A percentile compares a stretch with the other conserved stretches of the same genome.
These are phyloP conservation scores for Serendipita sp. DNA, from an alignment of 768 basidiomycete genomes.

Conservation along the genomic window DNA sequence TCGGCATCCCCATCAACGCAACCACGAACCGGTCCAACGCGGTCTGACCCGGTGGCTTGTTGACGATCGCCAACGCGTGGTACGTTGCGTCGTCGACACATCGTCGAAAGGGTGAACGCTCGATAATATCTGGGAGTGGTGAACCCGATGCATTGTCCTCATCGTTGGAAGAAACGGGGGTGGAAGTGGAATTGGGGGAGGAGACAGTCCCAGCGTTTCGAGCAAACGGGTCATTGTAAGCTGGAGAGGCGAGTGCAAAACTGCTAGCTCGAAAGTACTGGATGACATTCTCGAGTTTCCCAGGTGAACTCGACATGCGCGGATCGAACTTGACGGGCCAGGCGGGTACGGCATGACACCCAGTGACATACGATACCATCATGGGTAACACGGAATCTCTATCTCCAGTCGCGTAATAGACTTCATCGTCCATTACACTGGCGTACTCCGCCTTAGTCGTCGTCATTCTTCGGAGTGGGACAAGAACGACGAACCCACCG, in stretches of 20 bases:
- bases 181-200: background rate
- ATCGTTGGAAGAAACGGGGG: background rate
- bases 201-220: background rate
- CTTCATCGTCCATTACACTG: background rate
- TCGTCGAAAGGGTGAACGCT: background rate
- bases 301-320: background rate
- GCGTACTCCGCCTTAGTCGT: background rate
- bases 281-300: slow-evolving; percentile 3
- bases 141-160: background rate
- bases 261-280: slow-evolving; percentile 12
- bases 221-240: slow-evolving; percentile 9
- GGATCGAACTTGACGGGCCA: background rate
- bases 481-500: background rate
- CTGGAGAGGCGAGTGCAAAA: slow-evolving; percentile 9
- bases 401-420: background rate
- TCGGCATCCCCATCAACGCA: background rate
- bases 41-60: background rate
- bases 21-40: background rate
- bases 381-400: background rate
- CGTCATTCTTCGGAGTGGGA: background rate
- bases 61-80: background rate
- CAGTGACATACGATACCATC: background rate
- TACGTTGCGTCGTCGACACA: background rate
- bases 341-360: background rate
- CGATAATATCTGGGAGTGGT: background rate